Base-by-base conservation (phyloP, 2,329 filamentous ascomycete genomes). In the Pseudocercospora vitis region DNA sequence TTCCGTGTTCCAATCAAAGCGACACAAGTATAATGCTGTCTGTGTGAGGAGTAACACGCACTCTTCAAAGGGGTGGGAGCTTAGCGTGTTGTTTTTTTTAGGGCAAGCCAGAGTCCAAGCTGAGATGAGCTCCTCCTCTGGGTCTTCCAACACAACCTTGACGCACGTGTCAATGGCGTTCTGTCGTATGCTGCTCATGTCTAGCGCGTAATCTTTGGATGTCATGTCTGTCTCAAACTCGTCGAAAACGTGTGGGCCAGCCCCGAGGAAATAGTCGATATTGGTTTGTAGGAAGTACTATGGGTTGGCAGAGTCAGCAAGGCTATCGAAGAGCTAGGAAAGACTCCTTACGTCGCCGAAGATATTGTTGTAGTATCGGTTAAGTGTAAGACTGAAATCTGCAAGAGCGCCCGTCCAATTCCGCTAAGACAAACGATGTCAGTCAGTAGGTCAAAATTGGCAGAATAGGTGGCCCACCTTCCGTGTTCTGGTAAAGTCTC, bases 221-320 rank as follows among this genome's bases (percentile, higher is more conserved):
- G 91, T 95, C 83, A 99, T 91, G 63, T 91, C 88, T 12, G 87
- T 84, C 67, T 96, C 91, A 59, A 99, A 99, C 62, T 99, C 94
- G 52, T 92, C 88, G 68, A 97, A 97, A 2, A 96, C 87, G 12
- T 85, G 78, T 1, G 85, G 86, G 0, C 87, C 90, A 8, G 95
- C 89, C 62, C 94, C 94, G 0, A 97, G 81, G 3, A 96, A 81
- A 67, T 94, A 97, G 70, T 99, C 94, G 60, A 99, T 96, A 47
- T 71, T 97, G 91, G 91, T 89, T 70, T 99, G 94, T 18, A 91
- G 88, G 72, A 97, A 97, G 71, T 95, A 96, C 35, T 40, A 11
- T 6, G 18, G 11, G 11, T 6, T 6, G 4, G 8, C 16, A 9
- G 23, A 6, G 19, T 40, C 7, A 40, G 35, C 35, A 21, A 40